Percentiles rank a stretch among this genome's conserved stretches.
Evolutionary conservation across 2,329 filamentous ascomycete genomes (phyloP).

Genomic region (Escovopsis sp.): DNA sequence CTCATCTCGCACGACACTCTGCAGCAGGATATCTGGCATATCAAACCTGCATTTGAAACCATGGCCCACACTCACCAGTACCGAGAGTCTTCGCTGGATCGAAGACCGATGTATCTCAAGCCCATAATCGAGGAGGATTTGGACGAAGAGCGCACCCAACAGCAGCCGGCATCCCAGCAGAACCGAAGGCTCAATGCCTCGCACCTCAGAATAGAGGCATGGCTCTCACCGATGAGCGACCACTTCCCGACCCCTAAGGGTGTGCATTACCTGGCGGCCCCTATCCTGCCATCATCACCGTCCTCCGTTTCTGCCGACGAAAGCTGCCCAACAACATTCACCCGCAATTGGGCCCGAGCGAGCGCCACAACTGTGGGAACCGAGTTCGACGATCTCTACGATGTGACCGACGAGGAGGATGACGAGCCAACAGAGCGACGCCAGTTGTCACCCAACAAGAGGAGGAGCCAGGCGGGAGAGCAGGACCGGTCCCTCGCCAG

Average conservation of each 20-base stretch:
- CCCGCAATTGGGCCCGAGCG: conserved; percentile 47
- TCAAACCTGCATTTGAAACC: conserved; percentile 19
- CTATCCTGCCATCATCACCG: conserved; percentile 46
- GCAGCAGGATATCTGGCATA: conserved; percentile 16
- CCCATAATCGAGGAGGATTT: conserved; percentile 47
- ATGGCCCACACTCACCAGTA: conserved; percentile 34
- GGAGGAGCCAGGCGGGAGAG: conserved; percentile 25
- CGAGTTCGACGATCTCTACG: conserved; percentile 79
- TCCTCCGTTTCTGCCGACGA: conserved; percentile 38
- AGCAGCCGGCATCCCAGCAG: conserved; percentile 9
- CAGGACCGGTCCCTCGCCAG: conserved; percentile 10
- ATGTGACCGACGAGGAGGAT: conserved; percentile 60
- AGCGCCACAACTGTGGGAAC: conserved; percentile 50
- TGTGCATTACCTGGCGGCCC: conserved; percentile 47
- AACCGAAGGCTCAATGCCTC: conserved; percentile 18
- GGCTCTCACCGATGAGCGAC: conserved; percentile 44
- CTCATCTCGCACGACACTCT: background rate
- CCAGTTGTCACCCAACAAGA: conserved; percentile 23
- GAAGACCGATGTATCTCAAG: conserved; percentile 44
- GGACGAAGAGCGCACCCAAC: conserved; percentile 21
- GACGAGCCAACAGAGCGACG: conserved; percentile 10
- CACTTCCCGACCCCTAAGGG: conserved; percentile 63
- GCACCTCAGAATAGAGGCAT: conserved; percentile 39
- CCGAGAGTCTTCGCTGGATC: conserved; percentile 40
- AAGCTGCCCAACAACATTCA: conserved; percentile 39